Conservation (phyloP, 345 rosid genomes). For the Eutrema heterophyllum region DNA sequence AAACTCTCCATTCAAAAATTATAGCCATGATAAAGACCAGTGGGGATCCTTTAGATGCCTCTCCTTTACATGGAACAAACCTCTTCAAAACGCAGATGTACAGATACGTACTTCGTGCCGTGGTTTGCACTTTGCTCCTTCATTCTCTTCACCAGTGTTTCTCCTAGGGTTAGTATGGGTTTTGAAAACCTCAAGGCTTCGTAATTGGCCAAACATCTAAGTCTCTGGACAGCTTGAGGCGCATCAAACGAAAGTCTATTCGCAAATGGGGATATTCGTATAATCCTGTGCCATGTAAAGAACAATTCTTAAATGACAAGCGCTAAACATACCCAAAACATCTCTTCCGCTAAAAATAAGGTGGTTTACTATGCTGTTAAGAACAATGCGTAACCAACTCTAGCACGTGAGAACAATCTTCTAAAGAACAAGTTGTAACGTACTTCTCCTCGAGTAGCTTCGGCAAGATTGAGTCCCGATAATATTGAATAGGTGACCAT, state of each 20-base stretch:
- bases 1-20: not conserved
- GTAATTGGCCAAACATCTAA: conserved; percentile 93
- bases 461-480: conserved; percentile 81
- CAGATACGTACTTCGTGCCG: conserved; percentile 84
- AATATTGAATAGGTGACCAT: conserved; percentile 87
- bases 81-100: conserved; percentile 99
- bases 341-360: not conserved
- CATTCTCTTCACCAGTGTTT: conserved; percentile 88
- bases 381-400: not conserved
- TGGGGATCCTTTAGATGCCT: conserved; percentile 4
- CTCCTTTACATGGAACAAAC: conserved; percentile 43
- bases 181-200: conserved; percentile 76
- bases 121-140: conserved; percentile 74
- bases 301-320: conserved; percentile 3
- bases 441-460: conserved; percentile 92
- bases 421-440: conserved; percentile 33
- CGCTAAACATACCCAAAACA: conserved; percentile 6
- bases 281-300: conserved; percentile 55
- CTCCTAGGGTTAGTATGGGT: conserved; percentile 73
- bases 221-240: conserved; percentile 86
- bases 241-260: conserved; percentile 95
- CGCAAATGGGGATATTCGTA: conserved; percentile 98
- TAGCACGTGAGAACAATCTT: not conserved
- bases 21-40: not conserved
- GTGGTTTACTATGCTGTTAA: not conserved